Evolutionary conservation across 352 stramenopile species (phyloP), one percentile per base, ranked within the genome.

Genomic region (Halophytophthora batemanensis): DNA sequence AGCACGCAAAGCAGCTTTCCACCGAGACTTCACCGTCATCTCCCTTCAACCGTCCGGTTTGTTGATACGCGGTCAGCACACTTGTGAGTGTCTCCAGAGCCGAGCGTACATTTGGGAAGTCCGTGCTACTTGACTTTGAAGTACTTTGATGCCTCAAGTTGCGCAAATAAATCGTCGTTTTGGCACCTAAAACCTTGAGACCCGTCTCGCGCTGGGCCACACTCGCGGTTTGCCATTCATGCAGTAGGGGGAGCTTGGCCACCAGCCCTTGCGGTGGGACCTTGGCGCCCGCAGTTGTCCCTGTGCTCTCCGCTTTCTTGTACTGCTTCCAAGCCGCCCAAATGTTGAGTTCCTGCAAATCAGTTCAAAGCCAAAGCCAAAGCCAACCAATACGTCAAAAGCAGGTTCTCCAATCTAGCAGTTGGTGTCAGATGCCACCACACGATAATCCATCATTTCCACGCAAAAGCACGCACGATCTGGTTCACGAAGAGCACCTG

Each of bases 401-500:
- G 6, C 19, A 35, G 23, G 12, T 36, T 36, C 13, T 13, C 18
- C 15, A 14, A 18, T 36, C 0, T n/a, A n/a, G n/a, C n/a, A n/a
- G n/a, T n/a, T n/a, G n/a, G n/a, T n/a, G n/a, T n/a, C n/a, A n/a
- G n/a, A n/a, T n/a, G 35, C 14, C 3, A 45, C 8, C 15, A 4
- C 42, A 18, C 12, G 43, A 13, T 11, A 33, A 18, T 2, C 19
- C n/a, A 12, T 6, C 45, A 14, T 21, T 50, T 31, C 25, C 25
- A 31, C 25, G 25, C 25, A 31, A 43, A 46, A 18, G n/a, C 40
- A 79, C 77, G 33, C 57, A 92, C 82, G 59, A 91, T 85, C 42
- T 88, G 79, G 56, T 90, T 89, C 28, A 82, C 69, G 28, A 92
- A 60, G 3, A 90, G 58, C 10, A 78, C 75, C 35, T 84, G 64